Percentiles rank a stretch among this genome's conserved stretches.
phyloP scores from a whole-genome alignment of 169 alveolate species.

The Cryptosporidium muris region DNA sequence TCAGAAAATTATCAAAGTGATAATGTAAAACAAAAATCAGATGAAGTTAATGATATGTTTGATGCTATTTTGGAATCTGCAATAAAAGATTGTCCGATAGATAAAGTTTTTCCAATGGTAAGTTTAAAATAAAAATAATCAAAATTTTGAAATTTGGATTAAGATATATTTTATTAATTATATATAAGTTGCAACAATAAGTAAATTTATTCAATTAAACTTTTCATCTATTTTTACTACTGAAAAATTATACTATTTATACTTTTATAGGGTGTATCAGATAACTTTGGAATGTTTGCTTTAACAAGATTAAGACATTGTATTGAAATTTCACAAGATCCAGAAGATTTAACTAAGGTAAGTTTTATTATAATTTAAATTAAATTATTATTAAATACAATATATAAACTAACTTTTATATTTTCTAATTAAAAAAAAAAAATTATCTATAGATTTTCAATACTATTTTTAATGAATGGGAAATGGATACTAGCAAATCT shows the following conservation, averaged over 20 bases:
- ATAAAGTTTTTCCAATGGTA: slow-evolving; percentile 40
- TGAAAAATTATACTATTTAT: not conserved
- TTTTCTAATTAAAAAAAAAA: not conserved
- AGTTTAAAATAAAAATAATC: slow-evolving; percentile 4
- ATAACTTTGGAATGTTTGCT: slow-evolving; percentile 43
- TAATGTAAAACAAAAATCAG: not conserved
- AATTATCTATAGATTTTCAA: slow-evolving; percentile 32
- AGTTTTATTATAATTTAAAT: not conserved
- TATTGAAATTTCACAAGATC: slow-evolving; percentile 46
- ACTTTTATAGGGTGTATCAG: slow-evolving; percentile 43
- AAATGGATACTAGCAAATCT: slow-evolving; percentile 20
- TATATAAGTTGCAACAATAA: not conserved
- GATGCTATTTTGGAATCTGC: slow-evolving; percentile 70
- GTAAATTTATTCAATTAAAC: too few relatives aligned
- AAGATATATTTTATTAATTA: not conserved
- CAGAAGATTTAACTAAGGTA: slow-evolving; percentile 61
- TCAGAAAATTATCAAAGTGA: not conserved
- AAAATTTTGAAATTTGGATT: not conserved
- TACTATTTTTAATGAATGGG: slow-evolving; percentile 50
- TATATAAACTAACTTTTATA: not conserved
- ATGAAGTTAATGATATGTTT: slow-evolving; percentile 68
- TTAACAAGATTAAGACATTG: slow-evolving; percentile 20
- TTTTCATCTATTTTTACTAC: not conserved
- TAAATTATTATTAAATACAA: not conserved
- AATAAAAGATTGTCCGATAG: slow-evolving; percentile 25